Evolutionary conservation across 2,329 filamentous ascomycete genomes (phyloP).

Genomic region (Nemania abortiva): DNA sequence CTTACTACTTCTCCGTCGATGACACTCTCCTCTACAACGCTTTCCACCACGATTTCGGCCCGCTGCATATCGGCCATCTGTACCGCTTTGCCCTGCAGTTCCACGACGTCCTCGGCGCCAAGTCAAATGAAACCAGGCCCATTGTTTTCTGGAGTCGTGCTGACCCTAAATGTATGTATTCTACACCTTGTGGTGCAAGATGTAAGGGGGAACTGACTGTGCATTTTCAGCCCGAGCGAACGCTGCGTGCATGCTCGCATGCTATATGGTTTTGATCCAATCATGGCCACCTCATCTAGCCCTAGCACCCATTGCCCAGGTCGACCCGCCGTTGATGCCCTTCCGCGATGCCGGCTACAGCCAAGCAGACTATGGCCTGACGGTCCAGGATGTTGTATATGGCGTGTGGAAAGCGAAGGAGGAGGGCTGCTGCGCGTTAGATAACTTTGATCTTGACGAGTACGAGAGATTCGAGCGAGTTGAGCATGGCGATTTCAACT

Average conservation of each 20-base stretch:
- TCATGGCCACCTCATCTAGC: constrained; percentile 97
- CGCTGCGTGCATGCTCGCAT: constrained; percentile 92
- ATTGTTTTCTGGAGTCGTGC: constrained; percentile 97
- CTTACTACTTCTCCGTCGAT: constrained; percentile 96
- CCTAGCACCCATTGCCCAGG: constrained; percentile 93
- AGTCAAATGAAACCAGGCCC: constrained; percentile 87
- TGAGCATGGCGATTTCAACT: constrained; percentile 99
- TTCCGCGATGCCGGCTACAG: constrained; percentile 99
- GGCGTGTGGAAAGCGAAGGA: constrained; percentile 99
- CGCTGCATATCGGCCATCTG: constrained; percentile 94
- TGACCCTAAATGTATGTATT: constrained; percentile 83
- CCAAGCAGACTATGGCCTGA: constrained; percentile 95
- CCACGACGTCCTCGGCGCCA: constrained; percentile 92
- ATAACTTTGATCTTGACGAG: constrained; percentile 96
- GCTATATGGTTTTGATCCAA: constrained; percentile 99
- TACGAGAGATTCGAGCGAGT: constrained; percentile 97
- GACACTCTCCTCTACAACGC: constrained; percentile 95
- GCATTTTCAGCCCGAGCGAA: constrained; percentile 80
- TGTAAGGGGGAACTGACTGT: constrained; percentile 41
- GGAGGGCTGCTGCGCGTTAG: constrained; percentile 88
- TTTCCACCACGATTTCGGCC: constrained; percentile 98
- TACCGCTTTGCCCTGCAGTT: constrained; percentile 97
- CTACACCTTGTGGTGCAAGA: neutral
- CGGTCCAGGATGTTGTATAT: constrained; percentile 97
- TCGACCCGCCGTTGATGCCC: constrained; percentile 97